phyloP scores from a whole-genome alignment of 2,329 filamentous ascomycete genomes.

The Colletotrichum scovillei region DNA sequence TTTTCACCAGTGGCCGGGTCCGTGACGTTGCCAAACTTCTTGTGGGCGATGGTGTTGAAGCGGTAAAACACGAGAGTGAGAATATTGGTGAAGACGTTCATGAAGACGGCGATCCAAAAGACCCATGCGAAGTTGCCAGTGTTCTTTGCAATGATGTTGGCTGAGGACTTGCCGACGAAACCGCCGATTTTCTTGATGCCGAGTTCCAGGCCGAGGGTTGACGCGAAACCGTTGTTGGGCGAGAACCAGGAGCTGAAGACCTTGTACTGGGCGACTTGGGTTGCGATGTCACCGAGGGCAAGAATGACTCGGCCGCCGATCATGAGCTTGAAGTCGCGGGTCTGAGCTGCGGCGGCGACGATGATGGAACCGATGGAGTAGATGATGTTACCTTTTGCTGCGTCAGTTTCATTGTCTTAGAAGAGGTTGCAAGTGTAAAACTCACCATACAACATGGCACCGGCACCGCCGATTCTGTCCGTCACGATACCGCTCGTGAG shows the following conservation, averaged over 20 bases:
- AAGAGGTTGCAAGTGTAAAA: not conserved
- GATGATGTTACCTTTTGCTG: constrained; percentile 63
- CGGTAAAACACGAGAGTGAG: constrained; percentile 64
- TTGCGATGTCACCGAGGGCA: constrained; percentile 71
- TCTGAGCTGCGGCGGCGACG: constrained; percentile 66
- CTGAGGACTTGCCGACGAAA: constrained; percentile 69
- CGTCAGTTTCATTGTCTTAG: not conserved
- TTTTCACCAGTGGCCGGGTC: constrained; percentile 69
- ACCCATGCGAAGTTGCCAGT: constrained; percentile 72
- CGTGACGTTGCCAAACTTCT: constrained; percentile 55
- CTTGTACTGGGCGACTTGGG: constrained; percentile 73
- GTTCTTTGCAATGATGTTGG: constrained; percentile 67
- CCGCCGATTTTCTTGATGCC: constrained; percentile 70
- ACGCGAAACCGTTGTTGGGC: constrained; percentile 70
- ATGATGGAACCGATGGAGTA: constrained; percentile 69
- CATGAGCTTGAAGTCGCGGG: constrained; percentile 70
- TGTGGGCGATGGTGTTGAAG: constrained; percentile 64
- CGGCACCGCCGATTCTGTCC: constrained; percentile 68
- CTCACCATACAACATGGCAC: constrained; percentile 42
- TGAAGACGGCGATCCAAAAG: constrained; percentile 71
- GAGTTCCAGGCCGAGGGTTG: constrained; percentile 69
- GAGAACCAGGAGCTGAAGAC: constrained; percentile 75
- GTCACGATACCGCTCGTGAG: constrained; percentile 66
- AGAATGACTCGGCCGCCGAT: constrained; percentile 66
- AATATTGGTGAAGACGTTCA: constrained; percentile 72